A percentile compares a stretch with the other conserved stretches of the same genome.
Evolutionary conservation across 352 stramenopile genomes (phyloP).

Genomic region (Globisporangium apiculatum): DNA sequence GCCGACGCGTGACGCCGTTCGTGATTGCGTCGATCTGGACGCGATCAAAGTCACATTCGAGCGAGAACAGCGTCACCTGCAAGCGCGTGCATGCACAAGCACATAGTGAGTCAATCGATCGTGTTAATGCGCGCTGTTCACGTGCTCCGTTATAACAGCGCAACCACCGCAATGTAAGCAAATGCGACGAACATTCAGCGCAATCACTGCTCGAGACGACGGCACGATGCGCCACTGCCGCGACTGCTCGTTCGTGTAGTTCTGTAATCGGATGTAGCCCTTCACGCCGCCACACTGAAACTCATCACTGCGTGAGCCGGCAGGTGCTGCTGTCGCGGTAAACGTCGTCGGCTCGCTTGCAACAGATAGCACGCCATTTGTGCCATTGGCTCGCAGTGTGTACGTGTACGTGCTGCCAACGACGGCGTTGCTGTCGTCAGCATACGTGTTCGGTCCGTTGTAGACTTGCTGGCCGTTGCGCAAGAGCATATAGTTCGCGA

Average conservation of each 20-base stretch:
- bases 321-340: conserved; percentile 1
- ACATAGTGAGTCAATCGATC: neutral
- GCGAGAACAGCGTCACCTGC: conserved; percentile 37
- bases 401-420: conserved; percentile 36
- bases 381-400: conserved; percentile 17
- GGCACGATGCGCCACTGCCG: conserved; percentile 38
- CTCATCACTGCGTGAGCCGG: conserved; percentile 5
- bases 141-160: too few species aligned
- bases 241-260: conserved; percentile 27
- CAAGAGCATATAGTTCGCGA: conserved; percentile 28
- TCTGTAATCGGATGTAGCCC: conserved; percentile 26
- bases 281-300: conserved; percentile 25
- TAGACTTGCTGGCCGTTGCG: conserved; percentile 24
- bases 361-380: conserved; percentile 14
- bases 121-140: too few species aligned
- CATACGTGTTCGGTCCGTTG: conserved; percentile 20
- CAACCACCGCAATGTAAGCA: neutral
- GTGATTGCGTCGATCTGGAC: conserved; percentile 20
- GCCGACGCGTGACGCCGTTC: conserved; percentile 4
- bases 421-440: conserved; percentile 24
- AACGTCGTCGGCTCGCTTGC: conserved; percentile 26
- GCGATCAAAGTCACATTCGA: conserved; percentile 54
- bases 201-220: conserved; percentile 11
- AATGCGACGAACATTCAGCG: conserved; percentile 27
- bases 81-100: neutral